Evolutionary conservation across 1,284 basidiomycete species (phyloP).

Genomic region (Xanthoconium separans): DNA sequence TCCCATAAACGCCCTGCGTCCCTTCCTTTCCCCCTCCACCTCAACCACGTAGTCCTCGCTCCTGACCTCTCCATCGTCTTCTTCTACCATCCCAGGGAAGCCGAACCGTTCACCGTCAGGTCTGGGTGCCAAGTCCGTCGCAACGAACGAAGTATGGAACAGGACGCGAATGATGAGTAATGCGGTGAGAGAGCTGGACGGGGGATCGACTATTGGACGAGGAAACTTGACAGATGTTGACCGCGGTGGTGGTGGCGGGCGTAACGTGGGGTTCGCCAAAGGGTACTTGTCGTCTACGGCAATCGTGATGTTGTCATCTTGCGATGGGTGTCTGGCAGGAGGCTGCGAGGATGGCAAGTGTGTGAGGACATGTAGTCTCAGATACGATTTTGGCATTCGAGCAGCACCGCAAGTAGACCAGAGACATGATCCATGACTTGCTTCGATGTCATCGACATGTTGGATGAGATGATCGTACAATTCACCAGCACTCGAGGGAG

Average conservation of each 20-base stretch:
- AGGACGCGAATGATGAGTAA: constrained; percentile 73
- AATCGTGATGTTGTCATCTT: constrained; percentile 67
- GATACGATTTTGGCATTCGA: constrained; percentile 44
- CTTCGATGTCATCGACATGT: constrained; percentile 49
- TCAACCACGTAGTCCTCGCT: constrained; percentile 40
- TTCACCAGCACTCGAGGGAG: constrained; percentile 51
- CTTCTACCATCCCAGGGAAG: constrained; percentile 73
- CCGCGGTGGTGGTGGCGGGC: constrained; percentile 62
- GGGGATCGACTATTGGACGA: constrained; percentile 59
- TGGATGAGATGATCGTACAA: constrained; percentile 69
- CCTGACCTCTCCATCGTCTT: constrained; percentile 51
- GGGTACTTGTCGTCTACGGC: constrained; percentile 57
- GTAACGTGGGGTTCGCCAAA: constrained; percentile 55
- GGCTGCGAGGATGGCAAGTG: constrained; percentile 63
- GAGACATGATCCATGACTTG: constrained; percentile 49
- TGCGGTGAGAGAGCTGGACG: constrained; percentile 70
- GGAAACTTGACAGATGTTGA: constrained; percentile 56
- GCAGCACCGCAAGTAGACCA: constrained; percentile 64
- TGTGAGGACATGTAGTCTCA: constrained; percentile 69
- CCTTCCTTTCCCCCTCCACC: constrained; percentile 62
- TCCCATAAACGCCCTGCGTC: constrained; percentile 65
- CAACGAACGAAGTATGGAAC: constrained; percentile 72
- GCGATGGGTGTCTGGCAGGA: constrained; percentile 55
- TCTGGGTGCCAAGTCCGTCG: constrained; percentile 66
- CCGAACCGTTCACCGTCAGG: constrained; percentile 79